Percentiles rank a stretch among this genome's conserved stretches.
phyloP scores from a whole-genome alignment of 495 filamentous ascomycete genomes.

The Podospora appendiculata region DNA sequence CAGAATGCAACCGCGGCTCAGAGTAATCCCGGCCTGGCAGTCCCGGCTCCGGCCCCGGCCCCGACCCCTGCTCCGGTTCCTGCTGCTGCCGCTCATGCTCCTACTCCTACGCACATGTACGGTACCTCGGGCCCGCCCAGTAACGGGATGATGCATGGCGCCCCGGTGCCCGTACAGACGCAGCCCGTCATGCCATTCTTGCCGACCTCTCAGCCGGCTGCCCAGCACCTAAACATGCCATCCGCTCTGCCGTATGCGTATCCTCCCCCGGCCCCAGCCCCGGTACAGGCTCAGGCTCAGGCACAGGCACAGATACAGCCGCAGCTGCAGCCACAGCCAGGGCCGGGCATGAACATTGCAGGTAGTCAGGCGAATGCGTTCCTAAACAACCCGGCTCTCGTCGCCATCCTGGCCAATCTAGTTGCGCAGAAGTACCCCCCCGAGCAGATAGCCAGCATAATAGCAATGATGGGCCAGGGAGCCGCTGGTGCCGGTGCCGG shows the following conservation, averaged over 20 bases:
- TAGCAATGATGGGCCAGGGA: conserved; percentile 32
- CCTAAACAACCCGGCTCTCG: conserved; percentile 22
- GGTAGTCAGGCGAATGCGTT: conserved; percentile 34
- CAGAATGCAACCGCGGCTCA: conserved; percentile 62
- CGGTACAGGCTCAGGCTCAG: too few species aligned
- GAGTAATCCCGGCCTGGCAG: conserved; percentile 40
- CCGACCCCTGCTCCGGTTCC: conserved; percentile 7
- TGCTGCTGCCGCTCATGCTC: too few species aligned
- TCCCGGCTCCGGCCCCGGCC: conserved; percentile 22
- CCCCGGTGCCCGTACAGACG: conserved; percentile 8
- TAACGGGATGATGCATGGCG: conserved; percentile 12
- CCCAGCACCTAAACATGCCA: conserved; percentile 53
- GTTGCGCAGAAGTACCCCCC: conserved; percentile 34
- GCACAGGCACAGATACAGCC: conserved; percentile 17
- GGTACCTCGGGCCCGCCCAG: conserved; percentile 7
- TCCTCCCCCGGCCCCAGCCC: conserved; percentile 5
- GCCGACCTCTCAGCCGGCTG: conserved; percentile 28
- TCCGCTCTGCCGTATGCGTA: conserved; percentile 37
- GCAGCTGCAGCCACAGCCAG: conserved; percentile 8
- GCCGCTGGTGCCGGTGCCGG: conserved; percentile 10
- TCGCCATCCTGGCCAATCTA: conserved; percentile 45
- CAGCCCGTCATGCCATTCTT: conserved; percentile 17
- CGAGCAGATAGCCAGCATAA: conserved; percentile 39
- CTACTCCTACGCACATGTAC: conserved; percentile 1
- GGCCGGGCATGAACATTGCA: conserved; percentile 29